Conservation (phyloP, 2,329 filamentous ascomycete genomes). For the Coccinonectria pachysandricola region DNA sequence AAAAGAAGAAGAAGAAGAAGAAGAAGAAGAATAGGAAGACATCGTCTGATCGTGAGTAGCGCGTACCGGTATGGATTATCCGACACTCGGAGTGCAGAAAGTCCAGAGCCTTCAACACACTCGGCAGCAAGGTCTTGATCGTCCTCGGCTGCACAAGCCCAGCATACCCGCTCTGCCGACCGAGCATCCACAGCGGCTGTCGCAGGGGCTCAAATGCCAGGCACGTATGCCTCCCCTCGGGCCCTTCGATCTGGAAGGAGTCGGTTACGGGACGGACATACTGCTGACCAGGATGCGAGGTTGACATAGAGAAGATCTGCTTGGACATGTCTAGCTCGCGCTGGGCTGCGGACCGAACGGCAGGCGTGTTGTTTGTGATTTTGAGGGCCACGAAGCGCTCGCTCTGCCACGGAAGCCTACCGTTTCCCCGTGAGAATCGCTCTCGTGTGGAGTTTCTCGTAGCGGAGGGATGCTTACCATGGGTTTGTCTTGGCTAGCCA, state of each 20-base stretch:
- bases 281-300: constrained; percentile 12
- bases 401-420: constrained; percentile 15
- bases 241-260: constrained; percentile 13
- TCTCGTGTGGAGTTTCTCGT: no score
- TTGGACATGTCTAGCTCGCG: constrained; percentile 16
- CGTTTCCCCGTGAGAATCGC: no score
- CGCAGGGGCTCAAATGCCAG: constrained; percentile 16
- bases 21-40: no score
- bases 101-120: constrained; percentile 28
- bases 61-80: constrained; percentile 30
- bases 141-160: constrained; percentile 11
- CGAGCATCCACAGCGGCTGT: constrained; percentile 18
- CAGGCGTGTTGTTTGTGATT: constrained; percentile 17
- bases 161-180: constrained; percentile 11
- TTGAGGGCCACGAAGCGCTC: constrained; percentile 19
- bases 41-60: no score
- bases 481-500: constrained; percentile 24
- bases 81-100: constrained; percentile 30
- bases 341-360: constrained; percentile 12
- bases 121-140: constrained; percentile 19
- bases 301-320: constrained; percentile 12
- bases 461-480: constrained; percentile 13
- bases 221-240: constrained; percentile 11
- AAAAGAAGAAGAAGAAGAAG: fast-evolving
- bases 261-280: constrained; percentile 14